These are phyloP conservation scores for Diplodia scrobiculata DNA, from an alignment of 2,329 filamentous ascomycete genomes.

Conservation along the genomic window DNA sequence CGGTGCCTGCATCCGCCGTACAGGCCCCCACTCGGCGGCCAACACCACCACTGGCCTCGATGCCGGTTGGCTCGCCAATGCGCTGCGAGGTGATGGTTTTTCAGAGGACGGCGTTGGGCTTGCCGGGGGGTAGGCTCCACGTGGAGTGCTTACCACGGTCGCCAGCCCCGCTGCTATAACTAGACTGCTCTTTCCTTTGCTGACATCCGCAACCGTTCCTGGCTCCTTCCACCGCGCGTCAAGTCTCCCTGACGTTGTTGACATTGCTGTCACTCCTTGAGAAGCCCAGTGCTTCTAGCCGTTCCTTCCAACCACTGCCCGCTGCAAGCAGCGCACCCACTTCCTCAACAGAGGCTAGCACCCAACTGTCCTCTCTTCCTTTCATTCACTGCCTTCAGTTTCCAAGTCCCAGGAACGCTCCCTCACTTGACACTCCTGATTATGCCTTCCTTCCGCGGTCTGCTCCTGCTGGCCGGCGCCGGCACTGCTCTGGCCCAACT, in stretches of 20 bases:
- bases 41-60: background rate
- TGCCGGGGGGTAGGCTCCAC: background rate
- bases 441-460: background rate
- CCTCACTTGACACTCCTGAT: background rate
- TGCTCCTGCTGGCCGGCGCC: constrained; percentile 8
- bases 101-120: background rate
- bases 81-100: background rate
- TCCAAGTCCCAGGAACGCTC: background rate
- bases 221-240: background rate
- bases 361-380: background rate
- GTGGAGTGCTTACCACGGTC: constrained; percentile 1
- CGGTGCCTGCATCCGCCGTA: constrained; percentile 10
- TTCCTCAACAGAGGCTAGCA: constrained; percentile 2
- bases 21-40: constrained; percentile 8
- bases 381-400: background rate
- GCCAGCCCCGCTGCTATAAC: background rate
- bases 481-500: constrained; percentile 9
- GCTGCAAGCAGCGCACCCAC: constrained; percentile 17
- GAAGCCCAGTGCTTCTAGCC: background rate
- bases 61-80: background rate
- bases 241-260: background rate
- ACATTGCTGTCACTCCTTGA: constrained; percentile 2
- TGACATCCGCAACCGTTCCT: constrained; percentile 5
- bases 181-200: constrained; percentile 3
- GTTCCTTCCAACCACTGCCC: background rate